A percentile compares a stretch with the other conserved stretches of the same genome.
Evolutionary conservation across 1,284 basidiomycete genomes (phyloP).

Genomic region (Ustilago trichophora): DNA sequence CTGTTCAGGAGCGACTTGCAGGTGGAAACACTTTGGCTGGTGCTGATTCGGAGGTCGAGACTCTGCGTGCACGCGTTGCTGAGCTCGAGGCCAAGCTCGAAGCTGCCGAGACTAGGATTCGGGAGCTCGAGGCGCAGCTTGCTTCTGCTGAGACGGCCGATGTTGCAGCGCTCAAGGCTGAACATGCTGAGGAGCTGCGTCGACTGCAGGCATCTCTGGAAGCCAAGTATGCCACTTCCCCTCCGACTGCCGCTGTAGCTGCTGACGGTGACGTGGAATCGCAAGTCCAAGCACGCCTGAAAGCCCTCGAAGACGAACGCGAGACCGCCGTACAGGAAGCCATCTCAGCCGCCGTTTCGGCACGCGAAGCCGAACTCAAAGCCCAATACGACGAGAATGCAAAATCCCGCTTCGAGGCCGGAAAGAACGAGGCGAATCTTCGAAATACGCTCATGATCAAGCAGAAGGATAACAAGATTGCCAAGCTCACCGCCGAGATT

Average conservation of each 20-base stretch:
- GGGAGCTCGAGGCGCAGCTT: slow-evolving; percentile 46
- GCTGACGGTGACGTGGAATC: slow-evolving; percentile 28
- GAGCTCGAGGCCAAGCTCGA: slow-evolving; percentile 57
- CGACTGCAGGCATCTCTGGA: slow-evolving; percentile 31
- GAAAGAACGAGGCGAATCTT: slow-evolving; percentile 64
- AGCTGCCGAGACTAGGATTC: slow-evolving; percentile 39
- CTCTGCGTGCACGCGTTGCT: slow-evolving; percentile 46
- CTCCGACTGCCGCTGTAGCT: too few relatives aligned
- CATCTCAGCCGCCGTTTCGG: slow-evolving; percentile 50
- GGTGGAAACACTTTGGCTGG: slow-evolving; percentile 1
- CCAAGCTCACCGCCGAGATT: slow-evolving; percentile 58
- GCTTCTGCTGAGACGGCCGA: slow-evolving; percentile 13
- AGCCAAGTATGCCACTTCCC: slow-evolving; percentile 23
- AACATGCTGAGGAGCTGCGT: slow-evolving; percentile 43
- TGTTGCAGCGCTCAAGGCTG: slow-evolving; percentile 33
- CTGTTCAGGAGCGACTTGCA: slow-evolving; percentile 40
- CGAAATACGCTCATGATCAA: slow-evolving; percentile 63
- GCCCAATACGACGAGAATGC: slow-evolving; percentile 54
- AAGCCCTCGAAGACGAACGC: slow-evolving; percentile 46
- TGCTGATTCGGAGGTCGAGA: slow-evolving; percentile 13
- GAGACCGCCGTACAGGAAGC: slow-evolving; percentile 37
- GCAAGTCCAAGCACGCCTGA: slow-evolving; percentile 38
- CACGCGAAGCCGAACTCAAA: slow-evolving; percentile 57
- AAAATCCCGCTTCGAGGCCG: slow-evolving; percentile 61
- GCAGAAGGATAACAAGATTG: slow-evolving; percentile 63